These are phyloP conservation scores for Xylaria longipes DNA, from an alignment of 495 filamentous ascomycete species.

Conservation along the genomic window DNA sequence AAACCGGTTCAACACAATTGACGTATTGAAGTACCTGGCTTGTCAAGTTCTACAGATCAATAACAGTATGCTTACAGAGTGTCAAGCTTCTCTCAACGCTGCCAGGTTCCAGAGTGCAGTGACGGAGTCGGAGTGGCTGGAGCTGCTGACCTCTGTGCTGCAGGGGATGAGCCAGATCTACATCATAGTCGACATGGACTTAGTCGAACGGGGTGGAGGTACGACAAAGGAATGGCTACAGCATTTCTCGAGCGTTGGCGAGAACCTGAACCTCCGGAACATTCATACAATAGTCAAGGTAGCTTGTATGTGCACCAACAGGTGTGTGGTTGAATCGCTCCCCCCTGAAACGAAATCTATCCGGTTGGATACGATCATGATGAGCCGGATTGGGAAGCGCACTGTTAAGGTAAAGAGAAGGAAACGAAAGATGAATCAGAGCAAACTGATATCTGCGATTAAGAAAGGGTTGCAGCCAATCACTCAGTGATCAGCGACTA, in stretches of 20 bases:
- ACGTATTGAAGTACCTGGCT: slow-evolving; percentile 3
- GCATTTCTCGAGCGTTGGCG: background rate
- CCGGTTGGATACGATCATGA: background rate
- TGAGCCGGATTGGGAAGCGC: background rate
- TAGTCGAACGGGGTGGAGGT: background rate
- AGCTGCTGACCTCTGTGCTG: background rate
- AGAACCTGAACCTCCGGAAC: background rate
- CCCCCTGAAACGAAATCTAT: slow-evolving; percentile 3
- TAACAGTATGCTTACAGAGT: background rate
- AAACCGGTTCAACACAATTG: background rate
- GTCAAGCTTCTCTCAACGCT: background rate
- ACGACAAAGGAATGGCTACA: background rate
- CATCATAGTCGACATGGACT: slow-evolving; percentile 5
- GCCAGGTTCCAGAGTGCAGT: background rate
- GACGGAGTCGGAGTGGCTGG: background rate
- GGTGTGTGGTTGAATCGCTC: background rate
- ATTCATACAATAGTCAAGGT: slow-evolving; percentile 8
- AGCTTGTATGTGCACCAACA: background rate
- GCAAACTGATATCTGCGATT: background rate
- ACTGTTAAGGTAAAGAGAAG: background rate
- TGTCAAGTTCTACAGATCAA: background rate
- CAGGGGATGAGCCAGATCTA: background rate
- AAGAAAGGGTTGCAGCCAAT: background rate
- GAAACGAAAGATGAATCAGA: background rate
- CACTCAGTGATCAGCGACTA: background rate